Base-by-base conservation (phyloP, 345 rosid genomes). In the Pelargonium nanum region DNA sequence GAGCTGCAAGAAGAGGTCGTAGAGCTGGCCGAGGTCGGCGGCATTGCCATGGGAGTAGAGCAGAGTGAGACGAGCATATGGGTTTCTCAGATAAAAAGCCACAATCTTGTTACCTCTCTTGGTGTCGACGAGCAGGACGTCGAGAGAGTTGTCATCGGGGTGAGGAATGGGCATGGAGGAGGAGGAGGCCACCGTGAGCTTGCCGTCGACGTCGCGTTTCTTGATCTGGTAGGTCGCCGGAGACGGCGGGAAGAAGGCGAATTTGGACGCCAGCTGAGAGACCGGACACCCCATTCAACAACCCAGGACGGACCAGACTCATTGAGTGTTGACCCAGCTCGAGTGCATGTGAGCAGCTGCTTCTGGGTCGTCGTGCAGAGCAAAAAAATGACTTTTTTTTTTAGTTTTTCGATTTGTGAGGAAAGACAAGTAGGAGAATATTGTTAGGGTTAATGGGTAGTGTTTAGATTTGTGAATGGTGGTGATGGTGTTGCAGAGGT, bases 1-100 rank as follows among this genome's bases (percentile, higher is more conserved):
- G 70, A 94, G 96, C 82, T 90, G 99, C 21, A 88, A 85, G 32
- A 94, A 94, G 83, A 94, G 96, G 75, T 90, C 97, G 56, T 90
- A 88, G 69, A 94, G 96, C 77, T 94, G 99, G 55, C 97, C 99
- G 67, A 93, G 86, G 81, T 93, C 99, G 53, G 99, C 96, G 17
- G 99, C 99, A 77, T 94, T 94, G 54, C 99, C 97, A 72, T 90
- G 99, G 6, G 99, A 94, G 68, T 94, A 94, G 0, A 94, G 83
- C 67, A 94, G 71, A 52, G 99, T 94, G 70, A 94, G 97, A 61
- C 93, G 81, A 13, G 99, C 97, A 72, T 75, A 82, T 0, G 97
- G 92, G 76, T 85, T 94, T 70, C 54, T 87, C 24, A 94, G 63
- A 73, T 85, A 94, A 62, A 94, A 94, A 22, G 93, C 92, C 32